These are phyloP conservation scores for Pseudogymnoascus sp. DNA, from an alignment of 2,329 filamentous ascomycete species.

Conservation along the genomic window DNA sequence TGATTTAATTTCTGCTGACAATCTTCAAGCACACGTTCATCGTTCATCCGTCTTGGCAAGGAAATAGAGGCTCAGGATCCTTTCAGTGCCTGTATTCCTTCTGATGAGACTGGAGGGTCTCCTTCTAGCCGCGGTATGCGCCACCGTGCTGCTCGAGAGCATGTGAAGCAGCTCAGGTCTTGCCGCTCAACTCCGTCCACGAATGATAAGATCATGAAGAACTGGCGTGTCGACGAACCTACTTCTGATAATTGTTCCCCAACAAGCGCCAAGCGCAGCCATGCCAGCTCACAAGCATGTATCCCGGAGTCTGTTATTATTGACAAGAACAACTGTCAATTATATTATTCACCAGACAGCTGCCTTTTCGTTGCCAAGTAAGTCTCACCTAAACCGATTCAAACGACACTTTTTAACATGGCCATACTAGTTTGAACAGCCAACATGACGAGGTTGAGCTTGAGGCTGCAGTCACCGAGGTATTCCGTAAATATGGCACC, in stretches of 20 bases:
- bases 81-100: not conserved
- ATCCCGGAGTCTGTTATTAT: not conserved
- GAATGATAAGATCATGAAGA: conserved; percentile 6
- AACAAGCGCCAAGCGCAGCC: not conserved
- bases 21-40: not conserved
- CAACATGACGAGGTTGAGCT: conserved; percentile 44
- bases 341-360: conserved; percentile 41
- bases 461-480: conserved; percentile 45
- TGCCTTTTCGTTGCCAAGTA: conserved; percentile 65
- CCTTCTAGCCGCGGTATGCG: not conserved
- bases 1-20: not conserved
- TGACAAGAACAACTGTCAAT: not conserved
- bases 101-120: not conserved
- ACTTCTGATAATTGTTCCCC: not conserved
- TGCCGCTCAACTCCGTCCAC: not conserved
- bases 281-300: not conserved
- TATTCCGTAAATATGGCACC: conserved; percentile 49
- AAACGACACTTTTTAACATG: conserved; percentile 32
- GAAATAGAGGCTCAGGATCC: not conserved
- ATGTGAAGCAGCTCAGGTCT: not conserved
- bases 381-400: conserved; percentile 28
- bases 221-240: not conserved
- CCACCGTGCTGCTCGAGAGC: not conserved
- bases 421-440: conserved; percentile 38
- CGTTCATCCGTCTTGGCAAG: not conserved